Conservation (phyloP, 352 stramenopile genomes). For the Phytophthora rubi region DNA sequence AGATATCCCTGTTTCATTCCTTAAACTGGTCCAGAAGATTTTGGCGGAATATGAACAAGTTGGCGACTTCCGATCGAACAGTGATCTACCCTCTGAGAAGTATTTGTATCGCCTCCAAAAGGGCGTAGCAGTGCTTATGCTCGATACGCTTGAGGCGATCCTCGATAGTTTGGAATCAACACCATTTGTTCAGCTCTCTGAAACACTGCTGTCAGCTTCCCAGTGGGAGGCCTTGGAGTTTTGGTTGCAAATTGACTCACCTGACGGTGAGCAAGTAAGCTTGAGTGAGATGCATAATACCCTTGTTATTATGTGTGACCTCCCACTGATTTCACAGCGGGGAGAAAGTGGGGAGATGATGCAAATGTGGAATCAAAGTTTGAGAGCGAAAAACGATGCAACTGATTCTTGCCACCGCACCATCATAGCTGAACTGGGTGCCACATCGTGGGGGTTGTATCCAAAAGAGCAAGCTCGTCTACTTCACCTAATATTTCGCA, state of each 20-base stretch:
- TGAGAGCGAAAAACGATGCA: background rate
- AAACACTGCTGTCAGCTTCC: conserved; percentile 31
- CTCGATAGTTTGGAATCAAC: conserved; percentile 17
- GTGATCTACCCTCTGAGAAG: conserved; percentile 18
- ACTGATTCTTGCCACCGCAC: background rate
- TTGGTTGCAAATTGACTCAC: conserved; percentile 15
- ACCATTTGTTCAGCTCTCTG: conserved; percentile 39
- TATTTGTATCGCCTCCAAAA: conserved; percentile 37
- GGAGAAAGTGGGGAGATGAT: conserved; percentile 13
- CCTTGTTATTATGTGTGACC: conserved; percentile 62
- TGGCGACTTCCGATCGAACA: conserved; percentile 18
- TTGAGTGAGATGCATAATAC: conserved; percentile 14
- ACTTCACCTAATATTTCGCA: conserved; percentile 47
- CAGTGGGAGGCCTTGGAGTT: conserved; percentile 52
- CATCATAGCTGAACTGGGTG: conserved; percentile 2
- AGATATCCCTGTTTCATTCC: conserved; percentile 42
- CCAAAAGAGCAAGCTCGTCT: conserved; percentile 44
- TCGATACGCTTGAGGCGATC: conserved; percentile 52
- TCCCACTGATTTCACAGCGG: conserved; percentile 38
- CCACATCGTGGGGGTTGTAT: conserved; percentile 49
- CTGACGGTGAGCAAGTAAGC: background rate
- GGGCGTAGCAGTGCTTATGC: conserved; percentile 37
- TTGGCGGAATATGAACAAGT: conserved; percentile 57
- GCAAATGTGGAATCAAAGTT: conserved; percentile 25
- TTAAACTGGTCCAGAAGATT: conserved; percentile 35